phyloP scores from a whole-genome alignment of 768 basidiomycete genomes.

The Tylopilus felleus region DNA sequence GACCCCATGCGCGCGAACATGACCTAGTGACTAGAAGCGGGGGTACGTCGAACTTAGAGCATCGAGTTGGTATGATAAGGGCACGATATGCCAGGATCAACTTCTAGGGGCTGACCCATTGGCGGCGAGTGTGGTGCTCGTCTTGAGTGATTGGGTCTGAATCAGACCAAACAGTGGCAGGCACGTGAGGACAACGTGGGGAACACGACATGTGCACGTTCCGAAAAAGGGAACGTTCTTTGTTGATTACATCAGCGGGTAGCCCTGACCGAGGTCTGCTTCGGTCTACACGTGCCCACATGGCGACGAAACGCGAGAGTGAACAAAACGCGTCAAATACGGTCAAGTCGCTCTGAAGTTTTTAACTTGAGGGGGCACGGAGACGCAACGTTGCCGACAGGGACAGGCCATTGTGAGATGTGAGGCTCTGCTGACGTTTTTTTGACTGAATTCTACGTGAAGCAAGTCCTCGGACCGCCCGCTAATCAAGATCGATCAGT shows the following conservation, averaged over 20 bases:
- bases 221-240: neutral
- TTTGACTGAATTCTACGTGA: neutral
- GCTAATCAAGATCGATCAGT: neutral
- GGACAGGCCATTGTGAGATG: slow-evolving; percentile 8
- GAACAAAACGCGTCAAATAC: slow-evolving; percentile 2
- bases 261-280: neutral
- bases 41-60: neutral
- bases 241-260: slow-evolving; percentile 1
- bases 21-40: neutral
- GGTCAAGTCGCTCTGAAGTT: neutral
- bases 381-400: slow-evolving; percentile 4
- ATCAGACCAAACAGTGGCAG: neutral
- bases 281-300: slow-evolving; percentile 12
- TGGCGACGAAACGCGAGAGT: slow-evolving; percentile 1
- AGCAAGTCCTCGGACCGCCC: slow-evolving; percentile 6
- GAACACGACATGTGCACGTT: neutral
- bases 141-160: neutral
- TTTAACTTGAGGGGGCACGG: neutral
- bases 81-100: too few relatives aligned
- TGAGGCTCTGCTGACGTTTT: neutral
- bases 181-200: slow-evolving; percentile 7
- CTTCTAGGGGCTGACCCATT: neutral
- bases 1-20: neutral
- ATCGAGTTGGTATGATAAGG: neutral
- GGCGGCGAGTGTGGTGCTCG: neutral